These are phyloP conservation scores for Neofusicoccum sp. DNA, from an alignment of 2,329 filamentous ascomycete genomes.

Conservation along the genomic window DNA sequence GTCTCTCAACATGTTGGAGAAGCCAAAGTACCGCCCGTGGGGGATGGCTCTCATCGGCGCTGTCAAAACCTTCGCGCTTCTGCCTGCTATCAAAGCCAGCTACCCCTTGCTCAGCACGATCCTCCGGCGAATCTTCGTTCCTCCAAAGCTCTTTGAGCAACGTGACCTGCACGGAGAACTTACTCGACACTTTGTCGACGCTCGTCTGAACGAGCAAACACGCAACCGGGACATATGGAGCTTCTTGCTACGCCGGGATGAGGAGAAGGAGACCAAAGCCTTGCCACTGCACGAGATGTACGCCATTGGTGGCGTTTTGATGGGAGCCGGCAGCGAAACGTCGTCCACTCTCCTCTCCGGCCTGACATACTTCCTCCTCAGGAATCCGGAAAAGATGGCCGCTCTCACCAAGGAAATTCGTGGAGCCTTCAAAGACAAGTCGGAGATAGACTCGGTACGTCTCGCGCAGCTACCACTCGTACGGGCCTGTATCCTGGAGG, in stretches of 20 bases:
- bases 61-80: slow-evolving; percentile 17
- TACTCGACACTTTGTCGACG: slow-evolving; percentile 20
- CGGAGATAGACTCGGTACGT: slow-evolving; percentile 36
- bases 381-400: slow-evolving; percentile 24
- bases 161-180: not conserved
- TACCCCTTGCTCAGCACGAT: not conserved
- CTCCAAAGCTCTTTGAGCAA: not conserved
- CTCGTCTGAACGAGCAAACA: slow-evolving; percentile 24
- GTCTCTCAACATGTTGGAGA: slow-evolving; percentile 30
- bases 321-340: slow-evolving; percentile 48
- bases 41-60: slow-evolving; percentile 29
- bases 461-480: slow-evolving; percentile 36
- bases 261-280: slow-evolving; percentile 23
- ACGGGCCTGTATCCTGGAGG: slow-evolving; percentile 41
- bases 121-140: not conserved
- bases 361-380: slow-evolving; percentile 35
- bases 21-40: slow-evolving; percentile 33
- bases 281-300: slow-evolving; percentile 38
- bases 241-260: slow-evolving; percentile 31
- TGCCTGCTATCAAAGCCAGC: not conserved
- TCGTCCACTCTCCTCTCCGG: slow-evolving; percentile 43
- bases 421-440: slow-evolving; percentile 23
- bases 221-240: slow-evolving; percentile 36
- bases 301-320: slow-evolving; percentile 36
- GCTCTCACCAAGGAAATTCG: slow-evolving; percentile 32